phyloP scores from a whole-genome alignment of 345 rosid genomes.

The Durio zibethinus region DNA sequence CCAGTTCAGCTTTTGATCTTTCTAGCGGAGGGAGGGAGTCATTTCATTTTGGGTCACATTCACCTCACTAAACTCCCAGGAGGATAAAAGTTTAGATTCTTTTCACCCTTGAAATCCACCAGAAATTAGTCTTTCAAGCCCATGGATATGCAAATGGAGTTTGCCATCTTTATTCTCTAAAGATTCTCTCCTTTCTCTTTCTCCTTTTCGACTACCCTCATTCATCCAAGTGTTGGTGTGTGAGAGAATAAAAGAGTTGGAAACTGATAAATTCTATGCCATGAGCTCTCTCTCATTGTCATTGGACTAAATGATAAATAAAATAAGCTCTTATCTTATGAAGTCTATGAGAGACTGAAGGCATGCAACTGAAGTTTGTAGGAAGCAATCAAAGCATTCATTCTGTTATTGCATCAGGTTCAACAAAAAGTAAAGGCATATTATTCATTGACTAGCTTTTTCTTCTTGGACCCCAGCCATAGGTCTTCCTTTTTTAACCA shows the following conservation, averaged over 20 bases:
- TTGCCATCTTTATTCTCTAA: constrained; percentile 21
- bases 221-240: background rate
- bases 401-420: background rate
- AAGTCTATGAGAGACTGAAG: background rate
- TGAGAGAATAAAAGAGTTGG: background rate
- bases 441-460: background rate
- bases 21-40: background rate
- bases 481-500: background rate
- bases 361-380: background rate
- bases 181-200: constrained; percentile 14
- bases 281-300: background rate
- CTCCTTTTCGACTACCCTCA: constrained; percentile 16
- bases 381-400: background rate
- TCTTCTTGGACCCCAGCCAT: background rate
- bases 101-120: background rate
- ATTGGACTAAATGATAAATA: background rate
- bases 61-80: background rate
- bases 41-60: background rate
- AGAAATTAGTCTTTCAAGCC: constrained; percentile 7
- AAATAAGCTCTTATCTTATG: background rate
- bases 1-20: background rate
- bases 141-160: constrained; percentile 20
- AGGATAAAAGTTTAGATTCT: constrained; percentile 12
- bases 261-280: background rate
- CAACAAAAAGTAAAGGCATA: background rate